These are phyloP conservation scores for Populus tremula DNA, from an alignment of 345 rosid genomes.

Conservation along the genomic window DNA sequence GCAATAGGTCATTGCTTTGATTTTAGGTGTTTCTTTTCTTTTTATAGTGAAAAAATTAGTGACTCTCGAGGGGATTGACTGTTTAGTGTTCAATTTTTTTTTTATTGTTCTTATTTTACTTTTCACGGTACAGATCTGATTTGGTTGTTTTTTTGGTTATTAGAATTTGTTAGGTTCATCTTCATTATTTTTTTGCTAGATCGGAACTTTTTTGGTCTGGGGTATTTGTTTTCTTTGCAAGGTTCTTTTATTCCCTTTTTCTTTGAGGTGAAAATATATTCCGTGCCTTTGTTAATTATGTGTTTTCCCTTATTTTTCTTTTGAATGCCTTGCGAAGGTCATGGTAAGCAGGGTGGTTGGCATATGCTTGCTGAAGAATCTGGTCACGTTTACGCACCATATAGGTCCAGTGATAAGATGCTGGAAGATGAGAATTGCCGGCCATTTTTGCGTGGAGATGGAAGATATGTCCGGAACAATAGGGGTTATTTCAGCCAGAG, in stretches of 20 bases:
- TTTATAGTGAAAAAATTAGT: background rate
- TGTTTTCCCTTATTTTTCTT: slow-evolving; percentile 26
- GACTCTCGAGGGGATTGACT: background rate
- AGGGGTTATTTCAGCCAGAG: slow-evolving; percentile 64
- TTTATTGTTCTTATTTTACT: background rate
- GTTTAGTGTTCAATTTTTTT: background rate
- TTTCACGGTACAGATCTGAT: background rate
- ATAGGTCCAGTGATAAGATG: slow-evolving; percentile 53
- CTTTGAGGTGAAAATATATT: slow-evolving; percentile 5
- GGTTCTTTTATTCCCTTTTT: background rate
- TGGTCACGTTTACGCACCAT: slow-evolving; percentile 58
- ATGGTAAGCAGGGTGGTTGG: slow-evolving; percentile 87
- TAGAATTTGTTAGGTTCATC: background rate
- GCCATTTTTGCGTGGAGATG: slow-evolving; percentile 56
- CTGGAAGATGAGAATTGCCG: slow-evolving; percentile 57
- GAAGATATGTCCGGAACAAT: slow-evolving; percentile 58
- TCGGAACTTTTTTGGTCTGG: background rate
- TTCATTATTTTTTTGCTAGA: background rate
- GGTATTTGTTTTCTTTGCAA: background rate
- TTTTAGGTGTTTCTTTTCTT: background rate
- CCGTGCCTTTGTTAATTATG: slow-evolving; percentile 28
- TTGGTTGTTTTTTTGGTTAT: background rate
- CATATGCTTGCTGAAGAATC: slow-evolving; percentile 62
- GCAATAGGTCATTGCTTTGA: background rate
- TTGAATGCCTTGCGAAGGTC: slow-evolving; percentile 57